Percentiles rank a stretch among this genome's conserved stretches.
Evolutionary conservation across 805 yeast genomes (phyloP).

Genomic region (Candida maris): DNA sequence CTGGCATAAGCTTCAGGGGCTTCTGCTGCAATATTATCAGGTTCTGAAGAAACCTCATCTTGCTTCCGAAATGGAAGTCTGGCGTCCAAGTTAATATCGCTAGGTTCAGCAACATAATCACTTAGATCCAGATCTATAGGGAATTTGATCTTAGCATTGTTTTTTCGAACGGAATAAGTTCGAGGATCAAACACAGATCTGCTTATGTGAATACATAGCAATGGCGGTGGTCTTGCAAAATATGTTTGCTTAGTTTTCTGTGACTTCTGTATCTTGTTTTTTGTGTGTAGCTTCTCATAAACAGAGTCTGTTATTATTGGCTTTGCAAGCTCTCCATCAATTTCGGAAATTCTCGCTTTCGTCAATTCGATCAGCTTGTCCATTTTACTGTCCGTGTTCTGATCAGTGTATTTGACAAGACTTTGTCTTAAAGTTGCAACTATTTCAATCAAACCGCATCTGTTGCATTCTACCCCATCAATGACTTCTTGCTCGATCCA

Average conservation of each 20-base stretch:
- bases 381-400: constrained; percentile 14
- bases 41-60: constrained; percentile 31
- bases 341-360: constrained; percentile 42
- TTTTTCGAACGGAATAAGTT: constrained; percentile 79
- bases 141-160: constrained; percentile 77
- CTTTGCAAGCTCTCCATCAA: constrained; percentile 52
- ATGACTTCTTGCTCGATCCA: constrained; percentile 82
- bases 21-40: constrained; percentile 19
- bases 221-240: constrained; percentile 77
- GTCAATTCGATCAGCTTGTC: constrained; percentile 34
- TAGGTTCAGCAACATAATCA: constrained; percentile 64
- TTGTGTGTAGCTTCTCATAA: constrained; percentile 68
- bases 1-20: constrained; percentile 5
- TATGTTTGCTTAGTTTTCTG: constrained; percentile 81
- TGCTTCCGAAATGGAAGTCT: constrained; percentile 67
- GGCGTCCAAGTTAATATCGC: constrained; percentile 76
- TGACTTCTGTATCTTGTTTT: constrained; percentile 68
- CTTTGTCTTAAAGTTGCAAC: constrained; percentile 44
- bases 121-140: constrained; percentile 65
- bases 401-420: constrained; percentile 22
- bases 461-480: constrained; percentile 90
- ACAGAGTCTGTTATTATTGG: constrained; percentile 78
- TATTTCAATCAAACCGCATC: constrained; percentile 76
- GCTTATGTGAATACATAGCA: constrained; percentile 82
- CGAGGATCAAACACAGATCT: constrained; percentile 89